phyloP scores from a whole-genome alignment of 1,139 yeast species.

The Magnusiomyces tetraspermus region DNA sequence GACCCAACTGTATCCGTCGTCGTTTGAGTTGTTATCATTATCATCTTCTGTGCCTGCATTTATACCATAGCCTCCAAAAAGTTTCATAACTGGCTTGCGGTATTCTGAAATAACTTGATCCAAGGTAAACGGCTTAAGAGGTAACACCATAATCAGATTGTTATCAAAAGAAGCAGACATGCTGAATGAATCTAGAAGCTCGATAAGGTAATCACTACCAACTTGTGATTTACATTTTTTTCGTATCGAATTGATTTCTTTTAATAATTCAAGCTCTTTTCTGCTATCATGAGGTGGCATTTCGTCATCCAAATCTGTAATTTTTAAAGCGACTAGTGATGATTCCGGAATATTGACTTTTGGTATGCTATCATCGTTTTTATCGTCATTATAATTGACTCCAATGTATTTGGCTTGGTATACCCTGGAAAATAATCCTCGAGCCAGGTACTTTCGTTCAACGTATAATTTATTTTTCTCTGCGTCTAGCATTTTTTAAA shows the following conservation, averaged over 20 bases:
- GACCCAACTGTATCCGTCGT: conserved; percentile 15
- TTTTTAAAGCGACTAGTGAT: conserved; percentile 37
- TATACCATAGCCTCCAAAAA: not conserved
- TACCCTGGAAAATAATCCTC: conserved; percentile 26
- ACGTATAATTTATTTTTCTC: not conserved
- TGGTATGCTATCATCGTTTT: not conserved
- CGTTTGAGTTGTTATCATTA: not conserved
- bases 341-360: conserved; percentile 5
- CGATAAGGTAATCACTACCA: conserved; percentile 17
- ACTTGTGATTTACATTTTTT: too few species aligned
- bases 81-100: conserved; percentile 24
- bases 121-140: conserved; percentile 34
- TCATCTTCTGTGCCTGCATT: not conserved
- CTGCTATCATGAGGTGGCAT: conserved; percentile 42
- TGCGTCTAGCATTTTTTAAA: not conserved
- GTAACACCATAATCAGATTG: conserved; percentile 38
- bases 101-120: conserved; percentile 29
- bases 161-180: conserved; percentile 25
- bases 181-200: conserved; percentile 27
- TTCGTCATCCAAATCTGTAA: conserved; percentile 40
- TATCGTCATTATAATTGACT: not conserved
- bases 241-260: conserved; percentile 17
- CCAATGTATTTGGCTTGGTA: conserved; percentile 18
- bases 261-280: conserved; percentile 36
- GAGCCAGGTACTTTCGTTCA: conserved; percentile 10